A percentile compares a stretch with the other conserved stretches of the same genome.
phyloP scores from a whole-genome alignment of 2,329 filamentous ascomycete species.

The Xylaria hypoxylon region DNA sequence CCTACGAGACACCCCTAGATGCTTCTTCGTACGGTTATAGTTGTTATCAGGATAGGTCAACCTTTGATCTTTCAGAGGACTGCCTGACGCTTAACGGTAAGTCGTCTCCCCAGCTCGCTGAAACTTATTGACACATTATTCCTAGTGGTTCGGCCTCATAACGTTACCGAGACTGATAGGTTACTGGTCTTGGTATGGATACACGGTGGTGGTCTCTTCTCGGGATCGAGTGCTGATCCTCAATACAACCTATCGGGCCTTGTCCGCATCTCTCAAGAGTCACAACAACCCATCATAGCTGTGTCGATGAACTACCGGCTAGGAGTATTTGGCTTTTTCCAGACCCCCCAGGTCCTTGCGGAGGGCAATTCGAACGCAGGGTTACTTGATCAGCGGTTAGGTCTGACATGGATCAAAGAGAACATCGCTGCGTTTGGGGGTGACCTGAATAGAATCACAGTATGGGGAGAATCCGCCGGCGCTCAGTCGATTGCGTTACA shows the following conservation, averaged over 20 bases:
- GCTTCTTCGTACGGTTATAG: conserved; percentile 57
- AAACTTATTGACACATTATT: background rate
- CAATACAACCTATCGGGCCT: conserved; percentile 75
- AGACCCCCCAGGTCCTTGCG: conserved; percentile 21
- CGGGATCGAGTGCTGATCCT: conserved; percentile 62
- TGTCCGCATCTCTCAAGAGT: conserved; percentile 63
- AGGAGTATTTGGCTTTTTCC: conserved; percentile 52
- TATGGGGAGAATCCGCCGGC: conserved; percentile 58
- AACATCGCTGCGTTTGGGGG: conserved; percentile 53
- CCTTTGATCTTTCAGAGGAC: conserved; percentile 60
- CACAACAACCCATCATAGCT: conserved; percentile 59
- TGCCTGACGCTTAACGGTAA: conserved; percentile 55
- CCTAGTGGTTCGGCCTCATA: conserved; percentile 54
- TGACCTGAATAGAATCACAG: conserved; percentile 49
- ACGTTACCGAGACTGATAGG: conserved; percentile 43
- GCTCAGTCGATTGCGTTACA: conserved; percentile 58
- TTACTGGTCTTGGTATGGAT: conserved; percentile 66
- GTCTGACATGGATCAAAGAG: conserved; percentile 58
- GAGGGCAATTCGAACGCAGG: conserved; percentile 47
- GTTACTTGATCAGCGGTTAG: conserved; percentile 60
- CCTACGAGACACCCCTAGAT: conserved; percentile 53
- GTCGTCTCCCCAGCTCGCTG: background rate
- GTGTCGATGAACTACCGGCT: conserved; percentile 53
- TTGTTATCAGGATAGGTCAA: conserved; percentile 59
- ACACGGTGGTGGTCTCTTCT: conserved; percentile 66